Conservation (phyloP, 1,139 yeast genomes). For the Hyphopichia buzzinii region DNA sequence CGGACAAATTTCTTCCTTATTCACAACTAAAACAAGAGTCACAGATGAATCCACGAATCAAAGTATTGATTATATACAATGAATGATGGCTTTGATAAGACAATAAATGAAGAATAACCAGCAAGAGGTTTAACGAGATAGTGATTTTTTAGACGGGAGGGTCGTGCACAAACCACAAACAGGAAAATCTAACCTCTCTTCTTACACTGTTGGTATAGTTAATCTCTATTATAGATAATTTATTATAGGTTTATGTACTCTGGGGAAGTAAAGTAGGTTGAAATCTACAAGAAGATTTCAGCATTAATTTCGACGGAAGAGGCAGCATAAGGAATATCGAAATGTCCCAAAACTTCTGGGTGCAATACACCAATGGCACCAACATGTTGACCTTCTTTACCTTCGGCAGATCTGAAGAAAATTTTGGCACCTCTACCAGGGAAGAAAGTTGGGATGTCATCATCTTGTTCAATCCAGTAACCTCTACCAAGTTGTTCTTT, state of each 20-base stretch:
- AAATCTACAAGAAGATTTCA: slow-evolving; percentile 60
- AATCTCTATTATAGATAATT: not conserved
- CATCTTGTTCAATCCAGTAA: slow-evolving; percentile 78
- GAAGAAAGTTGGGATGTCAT: slow-evolving; percentile 72
- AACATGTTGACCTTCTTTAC: slow-evolving; percentile 54
- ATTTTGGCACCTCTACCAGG: slow-evolving; percentile 97
- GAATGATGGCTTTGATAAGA: not conserved
- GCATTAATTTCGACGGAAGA: slow-evolving; percentile 88
- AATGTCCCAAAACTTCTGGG: slow-evolving; percentile 84
- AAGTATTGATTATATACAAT: not conserved
- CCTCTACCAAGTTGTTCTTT: slow-evolving; percentile 60
- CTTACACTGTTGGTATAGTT: no score
- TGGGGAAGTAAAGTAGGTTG: not conserved
- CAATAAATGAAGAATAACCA: not conserved
- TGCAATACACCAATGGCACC: slow-evolving; percentile 94
- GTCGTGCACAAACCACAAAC: no score
- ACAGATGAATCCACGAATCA: not conserved
- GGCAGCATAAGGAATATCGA: slow-evolving; percentile 91
- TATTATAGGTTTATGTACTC: not conserved
- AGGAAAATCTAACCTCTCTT: no score
- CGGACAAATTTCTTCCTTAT: not conserved
- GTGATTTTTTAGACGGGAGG: not conserved
- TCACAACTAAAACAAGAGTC: not conserved
- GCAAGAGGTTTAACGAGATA: not conserved
- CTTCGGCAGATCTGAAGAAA: slow-evolving; percentile 64